phyloP scores from a whole-genome alignment of 306 rosid genomes.

The Astragalus membranaceus region DNA sequence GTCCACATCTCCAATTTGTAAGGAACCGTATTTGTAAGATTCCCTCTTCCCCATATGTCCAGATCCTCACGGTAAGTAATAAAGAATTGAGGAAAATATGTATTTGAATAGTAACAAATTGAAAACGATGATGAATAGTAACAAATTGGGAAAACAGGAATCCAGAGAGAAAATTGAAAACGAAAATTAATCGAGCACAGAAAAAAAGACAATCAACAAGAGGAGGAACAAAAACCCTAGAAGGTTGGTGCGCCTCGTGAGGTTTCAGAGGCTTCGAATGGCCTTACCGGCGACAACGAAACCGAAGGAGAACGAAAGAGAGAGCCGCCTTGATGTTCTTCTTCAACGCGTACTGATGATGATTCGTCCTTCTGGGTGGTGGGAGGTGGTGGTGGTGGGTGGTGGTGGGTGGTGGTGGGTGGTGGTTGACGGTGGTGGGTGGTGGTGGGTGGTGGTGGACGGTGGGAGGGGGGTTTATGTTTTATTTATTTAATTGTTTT shows the following conservation, averaged over 20 bases:
- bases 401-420: too few species aligned
- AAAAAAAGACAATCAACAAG: not conserved
- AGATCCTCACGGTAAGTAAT: constrained; percentile 45
- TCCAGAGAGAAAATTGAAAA: too few species aligned
- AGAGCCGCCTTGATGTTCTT: not conserved
- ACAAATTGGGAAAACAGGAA: too few species aligned
- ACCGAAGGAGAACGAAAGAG: not conserved
- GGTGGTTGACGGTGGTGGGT: too few species aligned
- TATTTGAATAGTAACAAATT: not conserved
- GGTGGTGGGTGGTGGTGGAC: too few species aligned
- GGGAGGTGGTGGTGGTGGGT: too few species aligned
- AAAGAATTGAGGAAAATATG: constrained; percentile 19
- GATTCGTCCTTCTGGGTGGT: too few species aligned
- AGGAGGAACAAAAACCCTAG: constrained; percentile 39
- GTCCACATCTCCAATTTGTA: too few species aligned
- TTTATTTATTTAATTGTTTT: too few species aligned
- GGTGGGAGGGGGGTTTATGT: too few species aligned
- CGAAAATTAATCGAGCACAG: too few species aligned
- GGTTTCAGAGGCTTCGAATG: constrained; percentile 46
- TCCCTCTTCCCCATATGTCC: constrained; percentile 50
- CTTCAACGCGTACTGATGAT: constrained; percentile 27
- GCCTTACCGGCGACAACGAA: constrained; percentile 57
- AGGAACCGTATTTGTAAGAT: constrained; percentile 22
- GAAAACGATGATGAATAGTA: not conserved
- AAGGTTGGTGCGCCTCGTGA: constrained; percentile 27